A percentile compares a stretch with the other conserved stretches of the same genome.
Evolutionary conservation across 2,329 filamentous ascomycete species (phyloP).

Genomic region (Colletotrichum chlorophyti): DNA sequence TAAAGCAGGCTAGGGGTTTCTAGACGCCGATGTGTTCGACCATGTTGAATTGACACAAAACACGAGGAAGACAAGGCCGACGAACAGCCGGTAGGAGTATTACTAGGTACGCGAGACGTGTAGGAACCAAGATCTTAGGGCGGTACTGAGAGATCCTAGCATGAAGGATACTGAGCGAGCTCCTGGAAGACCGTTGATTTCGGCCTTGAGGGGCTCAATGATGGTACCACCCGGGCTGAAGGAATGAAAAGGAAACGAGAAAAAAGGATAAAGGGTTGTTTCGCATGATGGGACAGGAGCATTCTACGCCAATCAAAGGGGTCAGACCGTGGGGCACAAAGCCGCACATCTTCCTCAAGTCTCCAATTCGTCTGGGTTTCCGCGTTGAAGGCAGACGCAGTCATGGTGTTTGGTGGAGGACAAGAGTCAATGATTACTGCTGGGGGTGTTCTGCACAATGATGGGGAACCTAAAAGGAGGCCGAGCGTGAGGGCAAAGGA

Average conservation of each 20-base stretch:
- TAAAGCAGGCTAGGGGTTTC: conserved; percentile 4
- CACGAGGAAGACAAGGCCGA: conserved; percentile 4
- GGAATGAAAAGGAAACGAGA: too few species aligned
- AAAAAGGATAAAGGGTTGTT: background rate
- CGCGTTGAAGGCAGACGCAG: background rate
- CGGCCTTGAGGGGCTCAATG: too few species aligned
- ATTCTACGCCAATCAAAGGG: conserved; percentile 3
- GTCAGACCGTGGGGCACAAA: conserved; percentile 1
- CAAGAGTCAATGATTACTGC: background rate
- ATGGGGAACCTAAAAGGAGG: background rate
- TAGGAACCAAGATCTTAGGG: background rate
- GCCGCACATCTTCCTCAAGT: conserved; percentile 11
- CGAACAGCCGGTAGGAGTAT: background rate
- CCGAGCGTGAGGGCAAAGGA: background rate
- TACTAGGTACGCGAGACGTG: background rate
- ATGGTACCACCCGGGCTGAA: too few species aligned
- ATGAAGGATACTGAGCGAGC: too few species aligned
- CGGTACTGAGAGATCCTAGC: background rate
- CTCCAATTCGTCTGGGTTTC: background rate
- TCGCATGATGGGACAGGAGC: background rate
- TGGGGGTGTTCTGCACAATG: background rate
- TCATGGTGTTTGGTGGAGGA: background rate
- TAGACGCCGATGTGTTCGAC: conserved; percentile 17
- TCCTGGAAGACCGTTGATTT: too few species aligned
- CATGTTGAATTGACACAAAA: conserved; percentile 13